phyloP scores from a whole-genome alignment of 2,329 filamentous ascomycete genomes.

The Cercospora sojina region DNA sequence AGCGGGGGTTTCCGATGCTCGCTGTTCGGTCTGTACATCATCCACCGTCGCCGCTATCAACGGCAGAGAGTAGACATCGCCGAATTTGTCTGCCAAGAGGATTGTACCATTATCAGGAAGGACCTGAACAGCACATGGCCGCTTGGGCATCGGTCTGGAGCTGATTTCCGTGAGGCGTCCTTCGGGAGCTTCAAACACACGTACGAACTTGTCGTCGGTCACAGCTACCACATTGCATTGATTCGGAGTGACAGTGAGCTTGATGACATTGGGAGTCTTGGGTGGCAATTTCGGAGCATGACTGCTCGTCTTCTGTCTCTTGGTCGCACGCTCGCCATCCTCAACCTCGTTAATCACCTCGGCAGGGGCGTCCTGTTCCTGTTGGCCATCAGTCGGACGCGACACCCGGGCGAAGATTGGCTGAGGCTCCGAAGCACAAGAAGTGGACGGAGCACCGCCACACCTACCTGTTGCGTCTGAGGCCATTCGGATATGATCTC shows the following conservation, averaged over 20 bases:
- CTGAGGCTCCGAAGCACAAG: neutral
- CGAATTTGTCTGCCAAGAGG: slow-evolving; percentile 89
- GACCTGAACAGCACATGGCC: slow-evolving; percentile 73
- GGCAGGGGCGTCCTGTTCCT: neutral
- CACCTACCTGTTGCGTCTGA: slow-evolving; percentile 23
- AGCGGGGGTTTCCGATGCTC: slow-evolving; percentile 30
- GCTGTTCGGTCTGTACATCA: slow-evolving; percentile 34
- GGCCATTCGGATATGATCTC: slow-evolving; percentile 63
- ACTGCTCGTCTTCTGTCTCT: slow-evolving; percentile 37
- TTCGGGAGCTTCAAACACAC: slow-evolving; percentile 70
- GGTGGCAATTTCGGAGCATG: slow-evolving; percentile 37
- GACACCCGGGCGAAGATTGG: neutral
- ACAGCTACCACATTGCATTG: slow-evolving; percentile 71
- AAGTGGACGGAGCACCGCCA: neutral
- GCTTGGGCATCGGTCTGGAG: slow-evolving; percentile 83
- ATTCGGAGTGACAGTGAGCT: slow-evolving; percentile 63
- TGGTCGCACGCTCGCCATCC: slow-evolving; percentile 30
- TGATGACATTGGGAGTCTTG: slow-evolving; percentile 63
- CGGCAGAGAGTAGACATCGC: slow-evolving; percentile 88
- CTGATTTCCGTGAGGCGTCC: slow-evolving; percentile 67
- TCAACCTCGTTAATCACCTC: slow-evolving; percentile 15
- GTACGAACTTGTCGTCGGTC: slow-evolving; percentile 87
- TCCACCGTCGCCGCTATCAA: slow-evolving; percentile 52
- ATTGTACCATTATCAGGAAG: slow-evolving; percentile 70
- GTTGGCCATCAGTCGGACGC: neutral